Percentiles rank a stretch among this genome's conserved stretches.
Conservation (phyloP, 768 basidiomycete genomes). For the Sarcomyxa edulis region DNA sequence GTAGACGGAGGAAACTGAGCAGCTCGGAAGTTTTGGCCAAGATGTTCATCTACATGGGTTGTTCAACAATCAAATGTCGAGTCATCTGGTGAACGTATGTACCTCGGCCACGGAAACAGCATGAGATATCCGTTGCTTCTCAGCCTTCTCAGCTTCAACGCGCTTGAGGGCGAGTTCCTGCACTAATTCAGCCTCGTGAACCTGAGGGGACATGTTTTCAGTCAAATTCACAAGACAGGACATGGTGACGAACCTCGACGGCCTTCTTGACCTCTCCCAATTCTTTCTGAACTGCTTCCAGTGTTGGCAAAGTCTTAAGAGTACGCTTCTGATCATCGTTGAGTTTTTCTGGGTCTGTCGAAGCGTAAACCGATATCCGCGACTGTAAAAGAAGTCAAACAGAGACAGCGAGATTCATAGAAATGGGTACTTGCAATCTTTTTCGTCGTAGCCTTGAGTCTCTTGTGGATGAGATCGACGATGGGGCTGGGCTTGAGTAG, state of each 20-base stretch:
- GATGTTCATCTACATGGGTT: too few relatives aligned
- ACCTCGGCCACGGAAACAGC: conserved; percentile 61
- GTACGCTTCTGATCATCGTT: conserved; percentile 85
- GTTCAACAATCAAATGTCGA: too few relatives aligned
- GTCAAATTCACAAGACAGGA: neutral
- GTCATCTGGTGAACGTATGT: too few relatives aligned
- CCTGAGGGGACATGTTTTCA: conserved; percentile 29
- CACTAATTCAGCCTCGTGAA: conserved; percentile 56
- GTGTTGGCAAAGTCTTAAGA: conserved; percentile 63
- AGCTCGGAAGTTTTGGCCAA: conserved; percentile 42
- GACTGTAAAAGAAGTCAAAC: conserved; percentile 35
- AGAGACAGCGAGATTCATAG: conserved; percentile 9
- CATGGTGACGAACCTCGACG: conserved; percentile 57
- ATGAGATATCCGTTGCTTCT: conserved; percentile 47
- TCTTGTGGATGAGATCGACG: conserved; percentile 75
- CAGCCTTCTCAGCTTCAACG: conserved; percentile 49
- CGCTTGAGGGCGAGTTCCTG: conserved; percentile 52
- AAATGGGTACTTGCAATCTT: conserved; percentile 62
- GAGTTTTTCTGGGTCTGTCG: conserved; percentile 63
- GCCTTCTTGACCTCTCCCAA: conserved; percentile 79
- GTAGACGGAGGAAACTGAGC: conserved; percentile 56
- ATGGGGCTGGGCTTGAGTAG: conserved; percentile 58
- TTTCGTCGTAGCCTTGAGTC: conserved; percentile 71
- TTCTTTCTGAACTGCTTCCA: conserved; percentile 80
- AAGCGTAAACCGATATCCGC: conserved; percentile 67